Base-by-base conservation (phyloP, 2,329 filamentous ascomycete genomes). In the Blastomyces silverae region DNA sequence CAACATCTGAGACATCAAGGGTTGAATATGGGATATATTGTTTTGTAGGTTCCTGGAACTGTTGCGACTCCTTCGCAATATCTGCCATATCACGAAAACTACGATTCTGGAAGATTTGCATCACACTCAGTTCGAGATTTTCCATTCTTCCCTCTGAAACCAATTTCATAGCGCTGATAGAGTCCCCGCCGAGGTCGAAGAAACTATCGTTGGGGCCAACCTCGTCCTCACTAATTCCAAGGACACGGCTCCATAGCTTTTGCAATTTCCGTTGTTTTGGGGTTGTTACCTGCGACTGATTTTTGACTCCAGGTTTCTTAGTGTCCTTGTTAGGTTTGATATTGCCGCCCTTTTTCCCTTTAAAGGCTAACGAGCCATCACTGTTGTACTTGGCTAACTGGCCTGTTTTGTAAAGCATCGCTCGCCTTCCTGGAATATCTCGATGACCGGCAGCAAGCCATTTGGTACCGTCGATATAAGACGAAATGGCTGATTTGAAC, bases 301-400 rank as follows among this genome's bases (percentile, higher is more conserved):
- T 42, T 28, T 44, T 63, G 37, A 6, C 46, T 22, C 17, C 42
- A 13, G 44, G 34, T 28, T 61, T 55, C 20, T 58, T 28, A 37
- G 28, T 76, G 67, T 82, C 84, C 42, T 87, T 87, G 3, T 79
- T 76, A 22, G 87, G 73, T 73, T 88, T 88, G 64, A 86, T 81
- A 71, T 84, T 84, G 44, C 80, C 80, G 67, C 87, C 85, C 67
- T 83, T 84, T 55, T 85, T 79, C 2, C 84, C 84, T 13, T 84
- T 50, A n/a, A 65, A 56, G n/a, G 53, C 48, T 44, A 65, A 15
- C 6, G 60, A 62, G 17, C 64, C 64, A 34, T 64, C 64, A n/a
- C 20, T 28, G 13, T 52, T 56, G 39, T 65, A 63, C 53, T 63
- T 65, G n/a, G 46, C 64, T 15, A 65, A 34, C 25, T 63, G 50